phyloP scores from a whole-genome alignment of 2,329 filamentous ascomycete species.

The Aureobasidium musti region DNA sequence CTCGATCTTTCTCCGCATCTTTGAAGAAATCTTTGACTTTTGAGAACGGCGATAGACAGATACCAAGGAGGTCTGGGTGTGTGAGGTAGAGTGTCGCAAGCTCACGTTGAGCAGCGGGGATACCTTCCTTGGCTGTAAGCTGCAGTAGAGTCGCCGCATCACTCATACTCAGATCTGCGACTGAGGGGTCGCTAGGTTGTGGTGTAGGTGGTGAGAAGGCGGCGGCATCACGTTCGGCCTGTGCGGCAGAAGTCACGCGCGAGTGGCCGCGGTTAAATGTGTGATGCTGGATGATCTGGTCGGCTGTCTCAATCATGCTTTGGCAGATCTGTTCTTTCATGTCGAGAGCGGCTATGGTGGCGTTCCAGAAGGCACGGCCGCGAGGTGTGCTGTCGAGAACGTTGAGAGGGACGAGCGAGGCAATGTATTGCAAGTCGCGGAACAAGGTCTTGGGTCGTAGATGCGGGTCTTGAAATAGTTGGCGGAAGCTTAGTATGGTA shows the following conservation, averaged over 20 bases:
- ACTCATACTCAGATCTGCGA: slow-evolving; percentile 68
- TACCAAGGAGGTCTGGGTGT: slow-evolving; percentile 78
- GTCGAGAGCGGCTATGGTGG: slow-evolving; percentile 81
- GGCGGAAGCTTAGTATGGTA: slow-evolving; percentile 35
- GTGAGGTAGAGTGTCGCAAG: slow-evolving; percentile 91
- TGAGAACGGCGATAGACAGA: slow-evolving; percentile 79
- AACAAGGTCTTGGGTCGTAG: slow-evolving; percentile 53
- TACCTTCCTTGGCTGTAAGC: slow-evolving; percentile 90
- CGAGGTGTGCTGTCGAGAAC: slow-evolving; percentile 58
- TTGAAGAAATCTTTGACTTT: slow-evolving; percentile 89
- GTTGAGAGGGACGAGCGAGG: slow-evolving; percentile 60
- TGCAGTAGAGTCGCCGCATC: slow-evolving; percentile 89
- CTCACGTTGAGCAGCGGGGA: slow-evolving; percentile 85
- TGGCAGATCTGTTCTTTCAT: slow-evolving; percentile 85
- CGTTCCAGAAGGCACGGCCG: slow-evolving; percentile 85
- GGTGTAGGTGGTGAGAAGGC: slow-evolving; percentile 35
- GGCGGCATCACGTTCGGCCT: slow-evolving; percentile 40
- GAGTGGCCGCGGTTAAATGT: slow-evolving; percentile 60
- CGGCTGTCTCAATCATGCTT: slow-evolving; percentile 76
- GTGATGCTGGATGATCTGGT: slow-evolving; percentile 68
- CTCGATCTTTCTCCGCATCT: slow-evolving; percentile 68
- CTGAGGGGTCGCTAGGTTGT: slow-evolving; percentile 35
- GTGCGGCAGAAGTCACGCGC: slow-evolving; percentile 39
- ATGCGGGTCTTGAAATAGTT: slow-evolving; percentile 48
- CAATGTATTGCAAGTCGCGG: slow-evolving; percentile 57